Conservation (phyloP, 2,329 filamentous ascomycete species). For the Teratosphaeria epicoccoides region DNA sequence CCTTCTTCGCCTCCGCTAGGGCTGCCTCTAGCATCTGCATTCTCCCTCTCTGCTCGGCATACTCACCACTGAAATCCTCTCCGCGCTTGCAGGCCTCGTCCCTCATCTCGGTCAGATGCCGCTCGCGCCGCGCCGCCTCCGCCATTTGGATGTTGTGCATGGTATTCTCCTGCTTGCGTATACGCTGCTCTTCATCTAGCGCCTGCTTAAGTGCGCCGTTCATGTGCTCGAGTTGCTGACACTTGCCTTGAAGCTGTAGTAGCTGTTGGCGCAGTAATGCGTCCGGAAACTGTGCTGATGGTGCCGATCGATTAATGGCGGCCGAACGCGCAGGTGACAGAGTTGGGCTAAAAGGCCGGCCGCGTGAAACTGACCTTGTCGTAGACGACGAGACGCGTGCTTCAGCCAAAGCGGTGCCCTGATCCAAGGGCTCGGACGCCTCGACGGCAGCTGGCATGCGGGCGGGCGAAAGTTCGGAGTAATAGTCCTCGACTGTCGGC, state of each 20-base stretch:
- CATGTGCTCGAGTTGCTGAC: constrained; percentile 18
- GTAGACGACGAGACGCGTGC: constrained; percentile 2
- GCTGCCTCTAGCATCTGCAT: constrained; percentile 8
- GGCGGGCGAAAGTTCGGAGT: constrained; percentile 24
- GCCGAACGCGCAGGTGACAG: constrained; percentile 20
- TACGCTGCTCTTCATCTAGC: constrained; percentile 16
- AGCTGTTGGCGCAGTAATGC: constrained; percentile 9
- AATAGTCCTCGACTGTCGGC: constrained; percentile 26
- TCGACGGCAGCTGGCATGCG: constrained; percentile 3
- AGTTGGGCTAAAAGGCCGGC: constrained; percentile 18
- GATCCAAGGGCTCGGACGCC: neutral
- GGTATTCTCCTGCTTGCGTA: constrained; percentile 12
- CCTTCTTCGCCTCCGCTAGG: constrained; percentile 4
- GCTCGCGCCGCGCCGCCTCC: constrained; percentile 14
- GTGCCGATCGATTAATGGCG: constrained; percentile 10
- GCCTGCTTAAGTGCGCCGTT: constrained; percentile 16
- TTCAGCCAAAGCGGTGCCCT: neutral
- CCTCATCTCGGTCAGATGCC: constrained; percentile 15
- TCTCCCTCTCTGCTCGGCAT: constrained; percentile 14
- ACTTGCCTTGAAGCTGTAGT: constrained; percentile 15
- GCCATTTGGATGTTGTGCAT: constrained; percentile 10
- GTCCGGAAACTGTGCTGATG: constrained; percentile 7
- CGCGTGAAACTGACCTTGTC: neutral
- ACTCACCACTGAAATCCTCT: constrained; percentile 15
- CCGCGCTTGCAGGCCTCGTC: constrained; percentile 14